Base-by-base conservation (phyloP, 1,284 basidiomycete genomes). In the Sanghuangporus baumii region DNA sequence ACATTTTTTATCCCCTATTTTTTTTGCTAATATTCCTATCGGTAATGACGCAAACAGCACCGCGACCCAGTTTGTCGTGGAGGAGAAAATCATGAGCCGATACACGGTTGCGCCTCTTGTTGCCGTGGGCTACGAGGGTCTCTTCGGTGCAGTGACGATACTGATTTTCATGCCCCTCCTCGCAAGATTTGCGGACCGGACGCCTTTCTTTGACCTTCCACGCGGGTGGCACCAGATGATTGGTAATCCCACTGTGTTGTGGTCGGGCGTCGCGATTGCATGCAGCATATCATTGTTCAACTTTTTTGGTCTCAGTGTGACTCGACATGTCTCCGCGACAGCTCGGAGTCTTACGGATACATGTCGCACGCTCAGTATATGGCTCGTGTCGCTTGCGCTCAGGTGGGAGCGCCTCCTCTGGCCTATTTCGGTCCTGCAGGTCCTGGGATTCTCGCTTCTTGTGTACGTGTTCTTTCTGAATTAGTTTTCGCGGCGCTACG, bases 211-310 rank as follows among this genome's bases (percentile, higher is more conserved):
- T 74, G 95, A 99, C 77, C 84, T 98, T 60, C 82, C 87, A 20
- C 87, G 91, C 62, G 96, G 96, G 43, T 96, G 91, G 87, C 76
- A 85, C 69, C 95, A 99, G 77, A 94, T 96, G 79, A 79, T 94
- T 65, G 75, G 85, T 69, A 91, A 87, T 40, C 87, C 91, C 0
- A 75, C 82, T 16, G 94, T 99, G 26, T 79, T 94, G 54, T 85
- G 84, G 72, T 88, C 89, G 55, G 87, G 86, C 16, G 72, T 96
- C 55, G 89, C 86, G 54, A 93, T 95, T 71, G 91, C 91, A 55
- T 75, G 85, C 71, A 88, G 84, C 64, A 98, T 98, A 67, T 83
- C 93, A n/a, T 77, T 95, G 26, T 99, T 96, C 86, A 99, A 99
- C 78, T 96, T 88, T 75, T 97, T 95, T 70, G 95, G 96, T 5